phyloP scores from a whole-genome alignment of 805 yeast species.

The Starmera dryadoides region DNA sequence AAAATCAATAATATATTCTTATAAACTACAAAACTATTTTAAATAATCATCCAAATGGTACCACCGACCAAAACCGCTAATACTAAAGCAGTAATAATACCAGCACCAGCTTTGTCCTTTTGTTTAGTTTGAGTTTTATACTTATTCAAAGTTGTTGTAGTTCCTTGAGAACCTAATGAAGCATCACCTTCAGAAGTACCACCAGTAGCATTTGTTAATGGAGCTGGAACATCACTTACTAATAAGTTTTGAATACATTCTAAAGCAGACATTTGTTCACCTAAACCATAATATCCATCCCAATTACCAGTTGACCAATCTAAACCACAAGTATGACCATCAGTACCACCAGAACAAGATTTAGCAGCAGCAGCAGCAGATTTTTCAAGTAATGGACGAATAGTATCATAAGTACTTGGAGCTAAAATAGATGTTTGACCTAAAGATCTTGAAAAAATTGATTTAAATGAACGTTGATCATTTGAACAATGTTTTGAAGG shows the following conservation, averaged over 20 bases:
- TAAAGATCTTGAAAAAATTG: constrained; percentile 59
- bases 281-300: constrained; percentile 66
- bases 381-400: constrained; percentile 32
- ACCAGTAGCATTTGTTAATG: constrained; percentile 44
- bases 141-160: constrained; percentile 26
- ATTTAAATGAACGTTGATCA: constrained; percentile 71
- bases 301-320: constrained; percentile 52
- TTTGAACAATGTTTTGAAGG: constrained; percentile 46
- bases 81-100: constrained; percentile 72
- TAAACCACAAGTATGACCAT: constrained; percentile 70
- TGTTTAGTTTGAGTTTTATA: constrained; percentile 40
- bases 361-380: constrained; percentile 65
- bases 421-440: constrained; percentile 50
- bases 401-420: constrained; percentile 37
- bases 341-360: constrained; percentile 68
- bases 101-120: constrained; percentile 85
- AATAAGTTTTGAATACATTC: constrained; percentile 51
- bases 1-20: not conserved
- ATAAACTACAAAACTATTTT: constrained; percentile 2
- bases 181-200: constrained; percentile 52
- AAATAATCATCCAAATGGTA: constrained; percentile 72
- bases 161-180: constrained; percentile 39
- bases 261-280: constrained; percentile 72
- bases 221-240: constrained; percentile 38
- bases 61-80: constrained; percentile 55